Conservation (phyloP, 345 rosid species). For the Linum lewisii region DNA sequence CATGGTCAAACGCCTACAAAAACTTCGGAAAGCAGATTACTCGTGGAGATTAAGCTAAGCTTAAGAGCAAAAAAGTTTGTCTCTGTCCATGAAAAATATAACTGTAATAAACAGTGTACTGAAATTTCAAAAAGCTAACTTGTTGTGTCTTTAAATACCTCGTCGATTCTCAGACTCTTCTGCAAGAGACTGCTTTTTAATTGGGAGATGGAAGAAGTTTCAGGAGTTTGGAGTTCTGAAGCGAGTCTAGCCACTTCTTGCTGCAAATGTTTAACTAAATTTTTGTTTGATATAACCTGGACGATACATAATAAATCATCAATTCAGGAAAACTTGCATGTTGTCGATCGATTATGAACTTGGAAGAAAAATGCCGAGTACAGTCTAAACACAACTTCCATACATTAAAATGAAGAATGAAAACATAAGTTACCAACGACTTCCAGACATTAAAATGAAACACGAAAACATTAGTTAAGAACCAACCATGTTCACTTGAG, state of each 20-base stretch:
- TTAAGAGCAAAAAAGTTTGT: background rate
- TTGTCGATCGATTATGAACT: background rate
- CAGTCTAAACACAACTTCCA: background rate
- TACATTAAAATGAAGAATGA: background rate
- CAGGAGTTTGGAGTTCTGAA: constrained; percentile 78
- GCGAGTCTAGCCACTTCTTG: constrained; percentile 93
- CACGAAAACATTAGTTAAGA: background rate
- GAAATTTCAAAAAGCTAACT: too few relatives aligned
- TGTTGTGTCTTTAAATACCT: constrained; percentile 32
- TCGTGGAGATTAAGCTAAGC: too few relatives aligned
- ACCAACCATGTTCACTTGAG: constrained; percentile 86
- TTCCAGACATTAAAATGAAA: background rate
- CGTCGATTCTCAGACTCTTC: constrained; percentile 65
- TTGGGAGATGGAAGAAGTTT: constrained; percentile 46
- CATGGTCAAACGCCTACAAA: too few relatives aligned
- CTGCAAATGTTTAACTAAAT: constrained; percentile 67
- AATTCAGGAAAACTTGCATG: background rate
- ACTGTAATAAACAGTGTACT: background rate
- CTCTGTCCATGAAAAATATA: background rate
- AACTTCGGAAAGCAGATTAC: too few relatives aligned
- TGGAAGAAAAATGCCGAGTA: background rate
- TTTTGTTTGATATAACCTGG: constrained; percentile 76
- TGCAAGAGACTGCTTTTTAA: constrained; percentile 48
- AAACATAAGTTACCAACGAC: constrained; percentile 28
- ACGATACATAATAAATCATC: background rate